Evolutionary conservation across 2,329 filamentous ascomycete species (phyloP).

Genomic region (Ilyonectria robusta): DNA sequence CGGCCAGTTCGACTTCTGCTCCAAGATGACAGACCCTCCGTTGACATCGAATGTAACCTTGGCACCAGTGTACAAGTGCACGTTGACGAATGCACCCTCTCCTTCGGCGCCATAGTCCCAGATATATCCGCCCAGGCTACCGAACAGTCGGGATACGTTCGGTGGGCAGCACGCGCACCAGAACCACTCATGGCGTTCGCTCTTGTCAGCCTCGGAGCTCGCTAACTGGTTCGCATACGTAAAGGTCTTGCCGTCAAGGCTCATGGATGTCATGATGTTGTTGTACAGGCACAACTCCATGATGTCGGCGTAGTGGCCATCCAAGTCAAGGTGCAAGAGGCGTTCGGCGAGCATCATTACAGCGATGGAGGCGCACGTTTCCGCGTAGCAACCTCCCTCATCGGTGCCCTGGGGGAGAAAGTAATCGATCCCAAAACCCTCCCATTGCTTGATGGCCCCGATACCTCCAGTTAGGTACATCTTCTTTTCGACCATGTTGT

Average conservation of each 20-base stretch:
- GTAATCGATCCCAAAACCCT: slow-evolving; percentile 39
- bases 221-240: slow-evolving; percentile 75
- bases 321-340: slow-evolving; percentile 66
- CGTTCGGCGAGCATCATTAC: slow-evolving; percentile 73
- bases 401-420: slow-evolving; percentile 69
- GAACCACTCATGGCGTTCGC: slow-evolving; percentile 70
- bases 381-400: slow-evolving; percentile 74
- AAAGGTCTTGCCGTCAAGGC: slow-evolving; percentile 68
- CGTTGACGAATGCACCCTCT: slow-evolving; percentile 59
- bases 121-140: slow-evolving; percentile 69
- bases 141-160: slow-evolving; percentile 69
- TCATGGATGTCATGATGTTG: slow-evolving; percentile 70
- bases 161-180: slow-evolving; percentile 73
- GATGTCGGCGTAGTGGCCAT: slow-evolving; percentile 68
- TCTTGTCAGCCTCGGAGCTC: slow-evolving; percentile 65
- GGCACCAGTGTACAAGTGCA: slow-evolving; percentile 70
- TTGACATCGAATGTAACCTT: slow-evolving; percentile 57
- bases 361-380: slow-evolving; percentile 73
- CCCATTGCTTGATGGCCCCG: slow-evolving; percentile 59
- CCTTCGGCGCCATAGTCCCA: slow-evolving; percentile 59
- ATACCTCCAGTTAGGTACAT: slow-evolving; percentile 76
- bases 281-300: slow-evolving; percentile 75
- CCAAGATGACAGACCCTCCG: slow-evolving; percentile 55
- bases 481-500: slow-evolving; percentile 72
- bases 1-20: slow-evolving; percentile 66